Evolutionary conservation across 768 basidiomycete genomes (phyloP).

Genomic region (Inosperma sp.): DNA sequence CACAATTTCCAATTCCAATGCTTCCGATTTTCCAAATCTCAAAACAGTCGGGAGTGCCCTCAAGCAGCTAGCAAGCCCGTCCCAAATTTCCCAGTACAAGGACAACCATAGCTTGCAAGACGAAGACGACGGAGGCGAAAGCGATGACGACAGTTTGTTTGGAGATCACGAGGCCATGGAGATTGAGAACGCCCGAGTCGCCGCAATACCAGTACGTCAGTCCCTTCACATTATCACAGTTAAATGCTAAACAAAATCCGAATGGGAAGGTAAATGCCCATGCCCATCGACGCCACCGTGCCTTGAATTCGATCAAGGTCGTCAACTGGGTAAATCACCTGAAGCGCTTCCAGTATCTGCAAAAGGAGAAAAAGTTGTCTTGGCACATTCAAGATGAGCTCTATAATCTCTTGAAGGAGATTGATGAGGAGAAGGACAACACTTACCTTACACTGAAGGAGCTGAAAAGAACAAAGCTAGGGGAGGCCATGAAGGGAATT

Average conservation of each 20-base stretch:
- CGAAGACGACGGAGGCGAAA: slow-evolving; percentile 3
- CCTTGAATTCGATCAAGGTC: slow-evolving; percentile 8
- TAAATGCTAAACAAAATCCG: background rate
- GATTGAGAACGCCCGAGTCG: background rate
- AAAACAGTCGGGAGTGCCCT: background rate
- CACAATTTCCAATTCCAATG: background rate
- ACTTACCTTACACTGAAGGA: background rate
- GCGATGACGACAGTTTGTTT: slow-evolving; percentile 13
- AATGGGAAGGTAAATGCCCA: background rate
- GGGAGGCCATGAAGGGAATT: slow-evolving; percentile 2
- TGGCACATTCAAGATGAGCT: slow-evolving; percentile 16
- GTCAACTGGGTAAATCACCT: slow-evolving; percentile 21
- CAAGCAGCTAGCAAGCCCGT: background rate
- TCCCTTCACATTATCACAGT: background rate
- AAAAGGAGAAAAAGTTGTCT: slow-evolving; percentile 17
- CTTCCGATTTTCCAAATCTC: background rate
- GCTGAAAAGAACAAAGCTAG: slow-evolving; percentile 4
- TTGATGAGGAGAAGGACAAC: slow-evolving; percentile 14
- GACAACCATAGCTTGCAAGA: background rate
- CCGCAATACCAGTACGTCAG: background rate
- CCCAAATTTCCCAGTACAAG: background rate
- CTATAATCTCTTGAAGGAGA: slow-evolving; percentile 10
- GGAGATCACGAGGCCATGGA: background rate
- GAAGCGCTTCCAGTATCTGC: slow-evolving; percentile 13
- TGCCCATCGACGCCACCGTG: background rate